A percentile compares a stretch with the other conserved stretches of the same genome.
Conservation (phyloP, 371 early-diverging fungal genomes). For the Blyttiomyces sp. region DNA sequence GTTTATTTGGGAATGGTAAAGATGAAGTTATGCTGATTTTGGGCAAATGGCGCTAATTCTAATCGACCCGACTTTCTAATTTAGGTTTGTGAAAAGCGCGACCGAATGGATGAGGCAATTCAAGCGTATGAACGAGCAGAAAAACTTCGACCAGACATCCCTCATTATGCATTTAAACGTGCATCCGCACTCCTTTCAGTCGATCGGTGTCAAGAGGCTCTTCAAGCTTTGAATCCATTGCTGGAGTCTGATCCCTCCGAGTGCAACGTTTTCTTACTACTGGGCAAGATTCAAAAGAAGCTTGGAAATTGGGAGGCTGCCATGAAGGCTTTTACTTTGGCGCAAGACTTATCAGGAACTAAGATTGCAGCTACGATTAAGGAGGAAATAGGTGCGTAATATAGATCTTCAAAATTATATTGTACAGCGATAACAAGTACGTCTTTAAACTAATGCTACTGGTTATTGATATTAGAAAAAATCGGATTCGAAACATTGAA, state of each 20-base stretch:
- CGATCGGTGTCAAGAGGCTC: slow-evolving; percentile 50
- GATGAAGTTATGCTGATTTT: neutral
- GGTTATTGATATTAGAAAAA: too few species aligned
- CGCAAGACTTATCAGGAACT: slow-evolving; percentile 44
- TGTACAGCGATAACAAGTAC: too few species aligned
- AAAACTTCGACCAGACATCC: slow-evolving; percentile 13
- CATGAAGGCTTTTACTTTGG: slow-evolving; percentile 55
- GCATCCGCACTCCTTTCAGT: slow-evolving; percentile 55
- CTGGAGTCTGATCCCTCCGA: slow-evolving; percentile 46
- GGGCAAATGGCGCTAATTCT: slow-evolving; percentile 7
- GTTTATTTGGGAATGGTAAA: slow-evolving; percentile 60
- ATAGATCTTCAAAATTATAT: too few species aligned
- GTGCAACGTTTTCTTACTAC: slow-evolving; percentile 61
- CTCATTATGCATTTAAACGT: slow-evolving; percentile 24
- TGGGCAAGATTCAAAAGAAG: slow-evolving; percentile 61
- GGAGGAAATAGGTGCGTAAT: slow-evolving; percentile 20
- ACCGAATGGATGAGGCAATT: slow-evolving; percentile 13
- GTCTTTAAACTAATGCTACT: too few species aligned
- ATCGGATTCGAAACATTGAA: too few species aligned
- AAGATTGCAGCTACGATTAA: slow-evolving; percentile 6
- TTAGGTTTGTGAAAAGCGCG: slow-evolving; percentile 2
- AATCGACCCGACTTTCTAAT: neutral
- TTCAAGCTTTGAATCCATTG: slow-evolving; percentile 52
- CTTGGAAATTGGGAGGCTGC: slow-evolving; percentile 55
- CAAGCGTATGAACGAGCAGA: slow-evolving; percentile 8